These are phyloP conservation scores for Pseudoneurospora amorphoporcata DNA, from an alignment of 495 filamentous ascomycete species.

Conservation along the genomic window DNA sequence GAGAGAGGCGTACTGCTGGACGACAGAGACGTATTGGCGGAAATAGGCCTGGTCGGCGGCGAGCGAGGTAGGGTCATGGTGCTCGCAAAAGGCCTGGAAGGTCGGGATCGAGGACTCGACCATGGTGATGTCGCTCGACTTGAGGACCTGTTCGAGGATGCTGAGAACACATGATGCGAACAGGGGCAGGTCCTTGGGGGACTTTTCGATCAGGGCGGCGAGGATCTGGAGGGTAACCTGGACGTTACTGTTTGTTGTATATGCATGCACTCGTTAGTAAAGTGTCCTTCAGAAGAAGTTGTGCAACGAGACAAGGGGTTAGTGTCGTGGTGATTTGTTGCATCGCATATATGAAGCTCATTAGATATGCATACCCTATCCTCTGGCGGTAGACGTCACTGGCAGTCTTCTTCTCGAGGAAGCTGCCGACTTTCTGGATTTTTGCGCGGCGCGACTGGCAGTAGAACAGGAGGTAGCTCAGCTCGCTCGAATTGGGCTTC, in stretches of 20 bases:
- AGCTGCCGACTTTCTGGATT: slow-evolving; percentile 85
- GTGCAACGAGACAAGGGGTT: neutral
- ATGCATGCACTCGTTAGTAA: neutral
- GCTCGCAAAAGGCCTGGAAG: slow-evolving; percentile 71
- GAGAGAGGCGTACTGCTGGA: slow-evolving; percentile 66
- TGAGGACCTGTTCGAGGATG: slow-evolving; percentile 66
- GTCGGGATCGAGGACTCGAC: slow-evolving; percentile 77
- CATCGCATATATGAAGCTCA: neutral
- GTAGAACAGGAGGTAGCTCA: slow-evolving; percentile 93
- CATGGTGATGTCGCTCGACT: slow-evolving; percentile 74
- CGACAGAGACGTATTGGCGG: slow-evolving; percentile 69
- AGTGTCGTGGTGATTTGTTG: neutral
- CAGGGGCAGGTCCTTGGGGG: slow-evolving; percentile 78
- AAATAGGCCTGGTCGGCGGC: slow-evolving; percentile 74
- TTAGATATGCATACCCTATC: slow-evolving; percentile 53
- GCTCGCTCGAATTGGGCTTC: slow-evolving; percentile 86
- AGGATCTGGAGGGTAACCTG: slow-evolving; percentile 87
- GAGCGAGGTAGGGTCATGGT: slow-evolving; percentile 69
- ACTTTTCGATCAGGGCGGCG: slow-evolving; percentile 80
- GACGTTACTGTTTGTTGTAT: slow-evolving; percentile 53
- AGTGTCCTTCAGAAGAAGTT: neutral
- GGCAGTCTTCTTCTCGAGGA: slow-evolving; percentile 80
- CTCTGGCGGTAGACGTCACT: slow-evolving; percentile 74
- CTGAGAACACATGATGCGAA: slow-evolving; percentile 72
- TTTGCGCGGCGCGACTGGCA: slow-evolving; percentile 85